Conservation (phyloP, 164 flowering plant species). For the Vitis rotundifolia region DNA sequence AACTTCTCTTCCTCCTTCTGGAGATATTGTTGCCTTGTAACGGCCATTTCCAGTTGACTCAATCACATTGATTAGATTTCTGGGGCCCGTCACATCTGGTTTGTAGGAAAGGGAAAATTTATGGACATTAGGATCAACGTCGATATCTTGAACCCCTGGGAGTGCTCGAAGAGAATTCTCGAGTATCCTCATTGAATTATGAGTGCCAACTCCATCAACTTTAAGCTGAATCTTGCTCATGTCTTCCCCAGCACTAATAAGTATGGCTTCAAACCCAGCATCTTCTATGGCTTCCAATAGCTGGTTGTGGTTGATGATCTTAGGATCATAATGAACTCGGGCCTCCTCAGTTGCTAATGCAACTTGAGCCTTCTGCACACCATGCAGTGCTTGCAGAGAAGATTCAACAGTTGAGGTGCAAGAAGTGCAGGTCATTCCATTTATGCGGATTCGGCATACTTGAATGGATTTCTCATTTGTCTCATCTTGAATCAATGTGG, state of each 20-base stretch:
- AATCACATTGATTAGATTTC: conserved; percentile 63
- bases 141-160: conserved; percentile 60
- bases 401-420: conserved; percentile 72
- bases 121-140: conserved; percentile 30
- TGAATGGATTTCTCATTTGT: conserved; percentile 31
- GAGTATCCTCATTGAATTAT: conserved; percentile 41
- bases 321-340: conserved; percentile 66
- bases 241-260: conserved; percentile 65
- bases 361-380: conserved; percentile 69
- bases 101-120: conserved; percentile 67
- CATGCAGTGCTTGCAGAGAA: conserved; percentile 45
- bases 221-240: conserved; percentile 55
- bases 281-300: conserved; percentile 57
- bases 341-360: conserved; percentile 85
- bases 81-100: conserved; percentile 73
- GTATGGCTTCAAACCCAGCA: conserved; percentile 72
- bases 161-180: conserved; percentile 64
- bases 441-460: conserved; percentile 60
- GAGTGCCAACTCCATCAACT: conserved; percentile 56
- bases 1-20: conserved; percentile 53
- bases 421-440: conserved; percentile 87
- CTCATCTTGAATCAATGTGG: conserved; percentile 52
- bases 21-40: conserved; percentile 57
- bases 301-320: conserved; percentile 32
- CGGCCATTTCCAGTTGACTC: conserved; percentile 56